Evolutionary conservation across 176 grass and related monocot species (phyloP).

Genomic region (Otatea glauca): DNA sequence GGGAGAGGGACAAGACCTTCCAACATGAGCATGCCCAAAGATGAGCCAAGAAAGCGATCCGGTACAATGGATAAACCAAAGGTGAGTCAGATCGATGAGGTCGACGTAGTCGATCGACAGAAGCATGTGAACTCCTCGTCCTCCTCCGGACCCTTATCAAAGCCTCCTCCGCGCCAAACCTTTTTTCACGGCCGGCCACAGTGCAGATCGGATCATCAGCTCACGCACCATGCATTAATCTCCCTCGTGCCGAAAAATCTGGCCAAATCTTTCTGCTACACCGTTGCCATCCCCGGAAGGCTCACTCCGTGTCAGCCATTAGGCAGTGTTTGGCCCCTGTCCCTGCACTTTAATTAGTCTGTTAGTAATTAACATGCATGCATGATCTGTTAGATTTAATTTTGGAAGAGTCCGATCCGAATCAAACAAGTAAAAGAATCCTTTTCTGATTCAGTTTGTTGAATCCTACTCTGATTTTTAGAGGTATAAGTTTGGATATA

Average conservation of each 20-base stretch:
- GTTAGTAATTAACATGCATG: constrained; percentile 19
- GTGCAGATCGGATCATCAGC: neutral
- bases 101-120: neutral
- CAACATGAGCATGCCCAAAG: constrained; percentile 28
- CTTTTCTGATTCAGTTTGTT: too few species aligned
- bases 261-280: constrained; percentile 45
- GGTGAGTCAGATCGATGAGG: neutral
- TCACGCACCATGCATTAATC: neutral
- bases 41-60: neutral
- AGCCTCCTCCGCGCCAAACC: neutral
- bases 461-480: too few species aligned
- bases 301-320: constrained; percentile 39
- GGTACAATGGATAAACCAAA: constrained; percentile 41
- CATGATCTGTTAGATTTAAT: too few species aligned
- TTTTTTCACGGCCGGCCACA: neutral
- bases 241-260: constrained; percentile 32
- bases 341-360: neutral
- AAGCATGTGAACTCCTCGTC: neutral
- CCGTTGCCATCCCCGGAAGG: constrained; percentile 30
- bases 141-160: neutral
- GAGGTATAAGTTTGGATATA: too few species aligned
- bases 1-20: neutral
- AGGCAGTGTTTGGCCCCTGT: constrained; percentile 30
- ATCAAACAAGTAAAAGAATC: too few species aligned
- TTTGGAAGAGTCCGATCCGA: too few species aligned